These are phyloP conservation scores for Alnus glutinosa DNA, from an alignment of 306 rosid genomes.

Conservation along the genomic window DNA sequence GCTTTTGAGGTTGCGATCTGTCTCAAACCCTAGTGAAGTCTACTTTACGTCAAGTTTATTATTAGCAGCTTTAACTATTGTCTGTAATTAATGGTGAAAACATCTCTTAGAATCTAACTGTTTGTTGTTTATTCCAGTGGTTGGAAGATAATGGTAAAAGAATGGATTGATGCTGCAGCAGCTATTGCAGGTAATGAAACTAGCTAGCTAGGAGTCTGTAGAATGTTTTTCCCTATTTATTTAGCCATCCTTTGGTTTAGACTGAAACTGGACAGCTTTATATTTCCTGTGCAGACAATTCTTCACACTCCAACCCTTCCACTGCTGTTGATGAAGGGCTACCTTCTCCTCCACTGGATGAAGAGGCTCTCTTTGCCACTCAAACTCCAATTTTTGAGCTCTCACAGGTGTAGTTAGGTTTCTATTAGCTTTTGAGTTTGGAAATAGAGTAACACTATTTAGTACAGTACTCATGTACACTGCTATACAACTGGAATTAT, in stretches of 20 bases:
- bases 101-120: neutral
- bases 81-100: no score
- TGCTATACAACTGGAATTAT: no score
- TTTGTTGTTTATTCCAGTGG: conserved; percentile 37
- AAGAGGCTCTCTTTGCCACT: conserved; percentile 33
- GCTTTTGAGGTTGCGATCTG: neutral
- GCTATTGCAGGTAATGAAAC: conserved; percentile 32
- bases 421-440: neutral
- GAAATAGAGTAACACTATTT: no score
- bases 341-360: conserved; percentile 58
- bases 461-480: neutral
- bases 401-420: conserved; percentile 35
- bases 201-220: neutral
- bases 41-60: no score
- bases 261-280: neutral
- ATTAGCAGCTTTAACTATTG: neutral
- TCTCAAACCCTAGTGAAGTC: neutral
- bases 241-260: neutral
- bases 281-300: conserved; percentile 30
- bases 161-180: conserved; percentile 34
- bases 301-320: conserved; percentile 31
- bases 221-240: neutral
- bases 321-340: conserved; percentile 41
- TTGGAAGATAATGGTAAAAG: conserved; percentile 54
- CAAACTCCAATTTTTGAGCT: conserved; percentile 39